Evolutionary conservation across 2,329 filamentous ascomycete species (phyloP), one percentile per base, ranked within the genome.

Genomic region (Arthrobotrys pseudoclavata): DNA sequence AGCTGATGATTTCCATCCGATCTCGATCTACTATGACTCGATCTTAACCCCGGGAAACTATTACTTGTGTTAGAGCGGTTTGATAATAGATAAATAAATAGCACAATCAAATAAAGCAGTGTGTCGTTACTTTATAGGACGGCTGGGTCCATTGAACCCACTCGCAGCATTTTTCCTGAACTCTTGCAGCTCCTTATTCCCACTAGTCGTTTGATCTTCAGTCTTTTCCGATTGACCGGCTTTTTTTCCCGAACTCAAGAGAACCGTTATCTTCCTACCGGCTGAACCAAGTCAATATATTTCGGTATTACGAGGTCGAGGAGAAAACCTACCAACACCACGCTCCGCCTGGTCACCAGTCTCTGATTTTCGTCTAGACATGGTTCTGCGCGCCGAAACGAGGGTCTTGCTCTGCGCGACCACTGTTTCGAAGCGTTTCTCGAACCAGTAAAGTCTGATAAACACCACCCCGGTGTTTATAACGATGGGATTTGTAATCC

Each of bases 371-470:
- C 74, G 74, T 47, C 74, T 53, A 48, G 74, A 77, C 37, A 62
- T 68, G 7, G 66, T 62, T n/a, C 55, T 64, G 22, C 50, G 68
- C 20, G 61, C 24, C 42, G 47, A 4, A 20, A 76, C 64, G n/a
- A 70, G 69, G 4, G 29, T 34, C 55, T 71, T 77, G 50, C 74
- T 77, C 67, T 64, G 62, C 47, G 72, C 62, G 31, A 71, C 72
- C 79, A 97, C 88, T 81, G 92, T 88, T 82, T 97, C 92, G 83
- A 99, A 98, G 6, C 94, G 89, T 84, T 96, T 97, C 84, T 99
- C 94, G 83, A 99, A 99, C 95, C 95, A 99, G 84, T 97, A 97
- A 1, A 99, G 86, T 26, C 96, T 91, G 13, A 98, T 87, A 81
- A 97, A 95, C 6, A 99, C 96, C 52, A 99, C 93, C 52, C 89